Evolutionary conservation across 371 early-diverging fungal species (phyloP), one percentile per base, ranked within the genome.

Genomic region (Mucor saturninus): DNA sequence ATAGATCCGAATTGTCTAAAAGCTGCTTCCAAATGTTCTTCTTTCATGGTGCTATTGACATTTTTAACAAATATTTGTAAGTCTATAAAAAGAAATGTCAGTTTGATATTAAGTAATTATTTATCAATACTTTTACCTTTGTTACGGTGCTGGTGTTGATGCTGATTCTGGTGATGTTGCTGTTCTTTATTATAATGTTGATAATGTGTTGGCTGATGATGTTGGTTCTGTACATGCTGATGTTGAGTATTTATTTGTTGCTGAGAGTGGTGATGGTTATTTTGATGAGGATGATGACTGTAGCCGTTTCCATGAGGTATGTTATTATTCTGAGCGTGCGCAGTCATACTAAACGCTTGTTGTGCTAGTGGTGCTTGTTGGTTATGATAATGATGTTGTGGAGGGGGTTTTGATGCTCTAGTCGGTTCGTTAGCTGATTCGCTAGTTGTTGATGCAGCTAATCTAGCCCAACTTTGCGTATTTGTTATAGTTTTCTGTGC

Each of bases 61-160:
- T 71, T 35, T 69, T 78, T 81, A 10, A 81, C 68, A 69, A 76
- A 81, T 21, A 77, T 72, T 29, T 75, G 67, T 14, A 66, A 68
- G 32, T 52, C 56, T 53, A 69, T 54, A 56, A 53, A 14, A 29
- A 40, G 4, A 10, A 26, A 15, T 1, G 5, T 30, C 9, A 50
- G 52, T 2, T 29, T 57, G 0, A 15, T n/a, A 15, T 56, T 56
- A 21, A 21, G 1, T 54, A 6, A 54, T 28, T 38, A 39, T 26
- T 9, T 37, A n/a, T 11, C 7, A 5, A 11, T 6, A 31, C 5
- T 28, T 42, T 54, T 68, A 68, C 68, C 59, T 59, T 32, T 62
- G 45, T 63, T 63, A 37, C 37, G 11, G 37, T 62, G 68, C 13
- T 28, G 54, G 13, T 68, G 66, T 28, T 60, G 60, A 14, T 60